Percentiles rank a stretch among this genome's conserved stretches.
These are phyloP conservation scores for Polytrichum formosum DNA, from an alignment of 225 moss, liverwort and hornwort genomes.

Conservation along the genomic window DNA sequence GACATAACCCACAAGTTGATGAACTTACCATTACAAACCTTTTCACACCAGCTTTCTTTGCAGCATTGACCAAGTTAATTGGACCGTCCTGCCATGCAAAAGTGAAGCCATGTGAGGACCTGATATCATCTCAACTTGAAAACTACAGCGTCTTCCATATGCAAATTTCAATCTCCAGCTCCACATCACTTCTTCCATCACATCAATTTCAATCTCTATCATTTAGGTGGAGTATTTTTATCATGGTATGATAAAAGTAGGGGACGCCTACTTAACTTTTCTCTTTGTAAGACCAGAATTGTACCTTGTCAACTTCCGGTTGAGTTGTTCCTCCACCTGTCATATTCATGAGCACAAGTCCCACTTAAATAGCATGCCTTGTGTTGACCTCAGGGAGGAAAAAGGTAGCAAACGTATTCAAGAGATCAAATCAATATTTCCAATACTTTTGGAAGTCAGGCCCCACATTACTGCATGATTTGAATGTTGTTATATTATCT, in stretches of 20 bases:
- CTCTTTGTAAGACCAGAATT: background rate
- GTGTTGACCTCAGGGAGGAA: too few relatives aligned
- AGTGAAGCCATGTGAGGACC: slow-evolving; percentile 14
- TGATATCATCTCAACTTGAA: slow-evolving; percentile 5
- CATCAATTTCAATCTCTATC: too few relatives aligned
- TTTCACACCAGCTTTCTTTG: slow-evolving; percentile 85
- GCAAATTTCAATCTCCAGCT: background rate
- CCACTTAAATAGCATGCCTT: too few relatives aligned
- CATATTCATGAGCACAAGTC: too few relatives aligned
- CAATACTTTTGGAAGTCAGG: too few relatives aligned
- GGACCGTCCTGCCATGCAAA: slow-evolving; percentile 69
- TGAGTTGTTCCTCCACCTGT: slow-evolving; percentile 77
- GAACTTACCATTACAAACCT: slow-evolving; percentile 79
- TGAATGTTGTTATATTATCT: too few relatives aligned
- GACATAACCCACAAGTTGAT: background rate
- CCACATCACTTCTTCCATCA: background rate
- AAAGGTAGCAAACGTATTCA: too few relatives aligned
- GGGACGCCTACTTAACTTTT: too few relatives aligned
- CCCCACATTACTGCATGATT: too few relatives aligned
- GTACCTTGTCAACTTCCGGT: slow-evolving; percentile 82
- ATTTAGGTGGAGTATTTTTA: too few relatives aligned
- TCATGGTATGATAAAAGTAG: background rate
- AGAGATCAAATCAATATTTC: too few relatives aligned
- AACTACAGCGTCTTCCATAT: too few relatives aligned
- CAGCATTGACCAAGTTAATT: slow-evolving; percentile 86